Evolutionary conservation across 106 monocot genomes (phyloP), one percentile per base, ranked within the genome.

Genomic region (Alisma plantagoaquatica): DNA sequence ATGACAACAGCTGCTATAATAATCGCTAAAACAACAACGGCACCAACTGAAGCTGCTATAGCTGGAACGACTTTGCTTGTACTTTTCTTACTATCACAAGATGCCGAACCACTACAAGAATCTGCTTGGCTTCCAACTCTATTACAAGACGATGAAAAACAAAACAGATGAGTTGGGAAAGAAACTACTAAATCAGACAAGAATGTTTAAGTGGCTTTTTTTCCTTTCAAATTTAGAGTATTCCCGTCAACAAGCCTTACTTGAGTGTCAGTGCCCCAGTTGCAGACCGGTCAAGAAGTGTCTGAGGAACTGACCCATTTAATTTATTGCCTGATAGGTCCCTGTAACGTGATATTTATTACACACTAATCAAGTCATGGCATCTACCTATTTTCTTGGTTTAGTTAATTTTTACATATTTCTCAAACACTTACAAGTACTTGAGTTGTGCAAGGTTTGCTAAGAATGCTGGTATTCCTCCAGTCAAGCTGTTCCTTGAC

Each of bases 401-500:
- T n/a, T n/a, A n/a, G n/a, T n/a, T n/a, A n/a, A n/a, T n/a, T n/a
- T n/a, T n/a, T n/a, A n/a, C n/a, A n/a, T n/a, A n/a, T n/a, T n/a
- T n/a, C n/a, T n/a, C n/a, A n/a, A n/a, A n/a, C n/a, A n/a, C 46
- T 47, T 47, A 47, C 46, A 47, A 47, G 17, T 47, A 47, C 46
- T 47, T 11, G 17, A 47, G 14, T 21, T 17, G 8, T 47, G 46
- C 17, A 18, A 47, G 46, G 46, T 47, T 21, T 0, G 15, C 46
- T n/a, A 47, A 15, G 14, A 1, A 15, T n/a, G 0, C 8, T 7
- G 17, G 14, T 1, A 47, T 47, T 21, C 20, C 46, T 21, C 46
- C 46, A 15, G 8, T 18, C 17, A 47, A 18, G 8, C 46, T n/a
- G n/a, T n/a, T n/a, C n/a, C n/a, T n/a, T n/a, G n/a, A n/a, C n/a